Evolutionary conservation across 371 early-diverging fungal species (phyloP), one percentile per base, ranked within the genome.

Genomic region (Capillidium heterosporum): DNA sequence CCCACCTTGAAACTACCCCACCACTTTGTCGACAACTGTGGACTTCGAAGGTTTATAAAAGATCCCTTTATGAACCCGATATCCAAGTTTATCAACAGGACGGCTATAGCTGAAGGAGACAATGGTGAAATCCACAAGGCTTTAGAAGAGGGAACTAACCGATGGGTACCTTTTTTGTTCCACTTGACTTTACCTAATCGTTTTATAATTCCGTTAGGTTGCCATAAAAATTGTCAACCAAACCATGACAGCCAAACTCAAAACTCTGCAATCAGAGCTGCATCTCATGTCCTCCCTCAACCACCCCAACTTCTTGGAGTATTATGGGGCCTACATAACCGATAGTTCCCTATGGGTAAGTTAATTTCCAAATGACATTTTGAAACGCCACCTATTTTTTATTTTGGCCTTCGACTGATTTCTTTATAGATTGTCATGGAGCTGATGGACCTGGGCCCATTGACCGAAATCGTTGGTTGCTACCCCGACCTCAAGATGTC

Each of bases 31-130:
- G 7, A 68, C 64, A 28, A 66, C 70, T 32, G 70, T 75, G 42
- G 76, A 74, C 4, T 70, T 69, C 44, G 75, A 73, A n/a, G 68
- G 76, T 2, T 60, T 67, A 41, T 67, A 68, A 54, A 59, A 74
- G 40, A 73, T 76, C 72, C 74, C 76, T 52, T 60, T 75, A 28
- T 70, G 74, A 21, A 80, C 49, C 74, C 76, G 1, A 60, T 57
- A 17, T 54, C 63, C 13, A 41, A 73, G 1, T 80, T 76, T 57
- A 61, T 66, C 13, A 72, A 77, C 48, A 65, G 78, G 55, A 67
- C 68, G 27, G 61, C 72, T 48, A 78, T 84, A 57, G 87, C 87
- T 11, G 87, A 84, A 65, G 87, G 87, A 32, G 87, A 86, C 59
- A 82, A 80, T 5, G 87, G 87, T 19, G 77, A 79, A 24, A 72